Evolutionary conservation across 805 yeast genomes (phyloP).

Genomic region (Kurtzmaniella fragi): DNA sequence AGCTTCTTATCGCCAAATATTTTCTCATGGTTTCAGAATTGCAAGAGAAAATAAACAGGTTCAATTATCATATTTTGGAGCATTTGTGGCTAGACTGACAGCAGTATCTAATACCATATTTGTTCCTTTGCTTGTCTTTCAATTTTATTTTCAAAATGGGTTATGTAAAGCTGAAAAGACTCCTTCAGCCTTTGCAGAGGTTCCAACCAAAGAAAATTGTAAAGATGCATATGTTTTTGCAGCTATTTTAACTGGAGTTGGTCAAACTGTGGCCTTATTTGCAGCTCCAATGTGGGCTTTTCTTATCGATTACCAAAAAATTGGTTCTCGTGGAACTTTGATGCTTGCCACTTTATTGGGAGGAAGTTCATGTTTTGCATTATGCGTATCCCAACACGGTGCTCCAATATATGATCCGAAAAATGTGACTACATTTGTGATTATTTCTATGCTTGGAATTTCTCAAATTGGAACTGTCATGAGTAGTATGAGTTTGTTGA

Average conservation of each 20-base stretch:
- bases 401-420: constrained; percentile 26
- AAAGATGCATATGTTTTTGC: constrained; percentile 61
- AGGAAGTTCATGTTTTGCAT: constrained; percentile 33
- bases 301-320: constrained; percentile 39
- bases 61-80: constrained; percentile 54
- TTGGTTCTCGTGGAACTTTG: constrained; percentile 25
- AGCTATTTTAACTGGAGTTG: constrained; percentile 66
- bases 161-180: constrained; percentile 34
- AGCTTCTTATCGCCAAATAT: constrained; percentile 33
- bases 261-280: constrained; percentile 51
- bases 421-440: constrained; percentile 31
- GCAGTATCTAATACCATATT: constrained; percentile 56
- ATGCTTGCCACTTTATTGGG: constrained; percentile 40
- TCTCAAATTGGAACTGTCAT: constrained; percentile 61
- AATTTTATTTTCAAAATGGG: constrained; percentile 48
- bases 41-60: constrained; percentile 44
- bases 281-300: constrained; percentile 63
- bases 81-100: constrained; percentile 59
- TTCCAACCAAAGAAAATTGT: constrained; percentile 37
- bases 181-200: constrained; percentile 8
- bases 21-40: constrained; percentile 43
- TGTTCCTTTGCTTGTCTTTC: constrained; percentile 59
- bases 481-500: constrained; percentile 56
- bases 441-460: constrained; percentile 45
- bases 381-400: constrained; percentile 13